Percentiles rank a stretch among this genome's conserved stretches.
Conservation (phyloP, 2,329 filamentous ascomycete species). For the Corniculantispora saksenae region DNA sequence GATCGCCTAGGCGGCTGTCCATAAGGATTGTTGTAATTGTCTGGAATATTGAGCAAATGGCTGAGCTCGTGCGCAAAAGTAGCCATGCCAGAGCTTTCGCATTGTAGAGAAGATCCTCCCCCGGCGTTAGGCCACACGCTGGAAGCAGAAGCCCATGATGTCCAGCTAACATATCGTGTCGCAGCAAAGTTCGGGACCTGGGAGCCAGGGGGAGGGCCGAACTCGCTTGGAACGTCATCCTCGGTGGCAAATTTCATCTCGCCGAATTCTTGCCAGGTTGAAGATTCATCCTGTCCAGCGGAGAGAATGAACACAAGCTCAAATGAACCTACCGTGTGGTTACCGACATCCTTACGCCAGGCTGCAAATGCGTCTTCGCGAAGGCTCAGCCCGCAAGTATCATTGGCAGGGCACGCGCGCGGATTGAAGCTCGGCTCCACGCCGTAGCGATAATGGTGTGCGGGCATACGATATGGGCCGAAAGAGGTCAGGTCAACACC, state of each 20-base stretch:
- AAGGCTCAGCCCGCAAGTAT: slow-evolving; percentile 48
- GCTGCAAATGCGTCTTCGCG: slow-evolving; percentile 49
- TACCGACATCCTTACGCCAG: slow-evolving; percentile 53
- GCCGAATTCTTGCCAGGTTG: slow-evolving; percentile 58
- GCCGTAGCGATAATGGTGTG: slow-evolving; percentile 51
- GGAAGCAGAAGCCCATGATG: slow-evolving; percentile 52
- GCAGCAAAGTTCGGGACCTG: slow-evolving; percentile 46
- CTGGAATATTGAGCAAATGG: slow-evolving; percentile 52
- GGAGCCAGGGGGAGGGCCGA: slow-evolving; percentile 45
- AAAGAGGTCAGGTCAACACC: slow-evolving; percentile 56
- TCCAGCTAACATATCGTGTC: slow-evolving; percentile 56
- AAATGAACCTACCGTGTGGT: slow-evolving; percentile 47
- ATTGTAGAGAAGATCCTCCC: slow-evolving; percentile 53
- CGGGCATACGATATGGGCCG: slow-evolving; percentile 52
- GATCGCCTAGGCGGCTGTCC: slow-evolving; percentile 44
- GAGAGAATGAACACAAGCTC: slow-evolving; percentile 57
- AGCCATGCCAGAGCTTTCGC: slow-evolving; percentile 53
- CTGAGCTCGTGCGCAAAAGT: slow-evolving; percentile 56
- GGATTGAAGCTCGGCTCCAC: slow-evolving; percentile 50
- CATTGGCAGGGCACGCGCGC: slow-evolving; percentile 44
- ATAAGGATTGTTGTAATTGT: slow-evolving; percentile 59
- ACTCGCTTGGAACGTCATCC: slow-evolving; percentile 49
- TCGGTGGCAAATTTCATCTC: slow-evolving; percentile 52
- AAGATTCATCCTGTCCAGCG: slow-evolving; percentile 56
- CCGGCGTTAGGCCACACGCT: slow-evolving; percentile 57